phyloP scores from a whole-genome alignment of 495 filamentous ascomycete genomes.

The Xylaria bambusicola region DNA sequence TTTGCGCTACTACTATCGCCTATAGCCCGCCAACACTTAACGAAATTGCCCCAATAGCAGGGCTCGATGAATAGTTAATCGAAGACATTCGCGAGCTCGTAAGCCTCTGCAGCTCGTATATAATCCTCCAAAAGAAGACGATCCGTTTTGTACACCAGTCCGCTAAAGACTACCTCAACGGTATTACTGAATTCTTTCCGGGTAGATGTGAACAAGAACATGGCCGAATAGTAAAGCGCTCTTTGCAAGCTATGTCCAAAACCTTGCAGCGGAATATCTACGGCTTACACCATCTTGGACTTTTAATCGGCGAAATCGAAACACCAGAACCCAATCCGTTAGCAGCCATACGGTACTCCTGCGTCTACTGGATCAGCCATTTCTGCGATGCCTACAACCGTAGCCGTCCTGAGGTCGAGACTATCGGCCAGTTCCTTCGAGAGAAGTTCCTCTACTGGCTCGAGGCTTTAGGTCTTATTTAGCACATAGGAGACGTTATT shows the following conservation, averaged over 20 bases:
- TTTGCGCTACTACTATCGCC: too few species aligned
- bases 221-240: conserved; percentile 32
- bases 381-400: not conserved
- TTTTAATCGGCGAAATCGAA: conserved; percentile 17
- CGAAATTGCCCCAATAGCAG: too few species aligned
- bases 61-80: too few species aligned
- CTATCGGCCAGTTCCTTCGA: conserved; percentile 20
- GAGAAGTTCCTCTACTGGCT: conserved; percentile 31
- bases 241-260: conserved; percentile 26
- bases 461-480: conserved; percentile 20
- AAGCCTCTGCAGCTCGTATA: conserved; percentile 42
- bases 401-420: not conserved
- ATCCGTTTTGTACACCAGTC: conserved; percentile 48
- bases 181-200: not conserved
- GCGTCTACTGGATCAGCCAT: conserved; percentile 43
- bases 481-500: not conserved
- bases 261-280: conserved; percentile 23
- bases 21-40: too few species aligned
- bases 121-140: conserved; percentile 28
- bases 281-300: conserved; percentile 16
- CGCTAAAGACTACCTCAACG: conserved; percentile 45
- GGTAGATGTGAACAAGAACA: conserved; percentile 1
- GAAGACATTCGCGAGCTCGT: too few species aligned
- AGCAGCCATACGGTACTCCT: conserved; percentile 36
- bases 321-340: conserved; percentile 31